Base-by-base conservation (phyloP, 192 early-diverging fungal genomes). In the Gonapodya prolifera region DNA sequence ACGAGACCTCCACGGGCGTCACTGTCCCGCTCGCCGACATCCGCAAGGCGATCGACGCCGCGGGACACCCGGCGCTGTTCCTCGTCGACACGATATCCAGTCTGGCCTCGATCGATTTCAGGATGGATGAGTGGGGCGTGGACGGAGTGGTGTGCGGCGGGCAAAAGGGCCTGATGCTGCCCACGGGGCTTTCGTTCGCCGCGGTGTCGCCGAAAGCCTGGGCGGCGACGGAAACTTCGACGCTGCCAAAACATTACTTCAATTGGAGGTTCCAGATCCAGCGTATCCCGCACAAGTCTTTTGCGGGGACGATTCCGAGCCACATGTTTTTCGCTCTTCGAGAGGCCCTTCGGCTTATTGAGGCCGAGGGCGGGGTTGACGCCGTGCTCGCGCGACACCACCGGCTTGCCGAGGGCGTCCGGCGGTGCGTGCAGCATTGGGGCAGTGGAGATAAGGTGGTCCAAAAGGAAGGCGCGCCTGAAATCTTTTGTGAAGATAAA, bases 141-240 rank as follows among this genome's bases (percentile, higher is more conserved):
- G 71, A 73, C 71, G 71, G 28, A 8, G 71, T 32, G 8, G 71
- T 73, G 2, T 16, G 71, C 16, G 71, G 71, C 18, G 71, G 71
- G 28, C 71, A 73, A 32, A 73, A 73, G 71, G 71, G 71, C 71
- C 32, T 73, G 18, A 73, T 73, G 71, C 32, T 73, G 18, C 71
- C 16, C 2, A 73, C 71, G 2, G 71, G 71, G 2, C 71, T 73
- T 8, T 16, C 71, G 8, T 73, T 73, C 31, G 8, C 71, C 71
- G 71, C 28, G 8, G 71, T 73, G 28, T 73, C 71, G 16, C 28
- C 71, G 8, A 73, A 73, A 32, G 71, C 28, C 18, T 32, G 18
- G 28, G 28, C 18, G 18, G 71, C 71, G 18, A 30, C 71, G 8
- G 28, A 8, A 2, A 8, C 16, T 73, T 73, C 71, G 18, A 18